Conservation (phyloP, 805 yeast genomes). For the Lachancea nothofagi region DNA sequence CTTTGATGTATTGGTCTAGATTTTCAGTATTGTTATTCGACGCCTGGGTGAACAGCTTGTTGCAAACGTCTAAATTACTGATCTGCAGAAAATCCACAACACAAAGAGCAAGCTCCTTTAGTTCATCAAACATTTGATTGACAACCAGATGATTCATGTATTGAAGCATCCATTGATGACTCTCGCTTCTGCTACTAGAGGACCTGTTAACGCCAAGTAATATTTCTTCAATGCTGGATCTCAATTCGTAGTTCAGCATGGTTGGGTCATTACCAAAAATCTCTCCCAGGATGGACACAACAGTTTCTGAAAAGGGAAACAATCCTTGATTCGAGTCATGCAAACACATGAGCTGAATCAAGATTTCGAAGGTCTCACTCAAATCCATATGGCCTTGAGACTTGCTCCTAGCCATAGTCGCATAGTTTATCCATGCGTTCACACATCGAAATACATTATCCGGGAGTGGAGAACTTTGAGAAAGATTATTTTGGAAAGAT, state of each 20-base stretch:
- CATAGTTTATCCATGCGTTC: constrained; percentile 30
- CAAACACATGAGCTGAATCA: constrained; percentile 29
- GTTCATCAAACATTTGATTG: constrained; percentile 26
- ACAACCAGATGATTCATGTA: constrained; percentile 33
- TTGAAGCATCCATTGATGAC: constrained; percentile 31
- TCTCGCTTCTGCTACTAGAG: constrained; percentile 16
- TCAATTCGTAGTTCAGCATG: constrained; percentile 27
- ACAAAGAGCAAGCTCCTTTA: constrained; percentile 31
- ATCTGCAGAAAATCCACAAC: constrained; percentile 32
- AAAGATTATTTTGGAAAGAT: neutral
- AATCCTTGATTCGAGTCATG: constrained; percentile 25
- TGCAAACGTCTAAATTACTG: constrained; percentile 30
- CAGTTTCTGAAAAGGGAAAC: constrained; percentile 23
- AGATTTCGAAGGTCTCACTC: constrained; percentile 25
- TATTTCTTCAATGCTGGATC: constrained; percentile 28
- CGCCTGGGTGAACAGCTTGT: constrained; percentile 28
- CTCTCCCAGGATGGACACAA: constrained; percentile 25
- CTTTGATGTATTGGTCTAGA: constrained; percentile 38
- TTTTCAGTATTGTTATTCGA: constrained; percentile 8
- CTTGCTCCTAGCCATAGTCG: constrained; percentile 26
- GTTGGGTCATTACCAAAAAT: constrained; percentile 29
- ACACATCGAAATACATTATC: constrained; percentile 26
- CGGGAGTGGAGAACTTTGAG: constrained; percentile 1
- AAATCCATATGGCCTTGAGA: constrained; percentile 29
- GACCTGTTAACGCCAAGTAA: constrained; percentile 29